Base-by-base conservation (phyloP, 116 monocot genomes). In the Iris pallida region DNA sequence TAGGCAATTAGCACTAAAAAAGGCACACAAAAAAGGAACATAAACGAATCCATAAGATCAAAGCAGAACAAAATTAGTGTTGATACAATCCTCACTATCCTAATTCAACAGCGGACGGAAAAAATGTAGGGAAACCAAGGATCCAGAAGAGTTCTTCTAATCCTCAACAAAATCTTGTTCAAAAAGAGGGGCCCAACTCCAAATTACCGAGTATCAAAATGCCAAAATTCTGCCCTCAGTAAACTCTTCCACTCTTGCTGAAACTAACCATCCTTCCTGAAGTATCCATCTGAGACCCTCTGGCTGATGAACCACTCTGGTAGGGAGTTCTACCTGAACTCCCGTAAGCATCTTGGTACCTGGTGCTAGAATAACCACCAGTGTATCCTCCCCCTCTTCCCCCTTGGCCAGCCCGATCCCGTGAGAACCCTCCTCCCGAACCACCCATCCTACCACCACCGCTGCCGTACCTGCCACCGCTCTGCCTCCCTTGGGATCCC, bases 201-300 rank as follows among this genome's bases (percentile, higher is more conserved):
- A 30, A 30, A 30, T 30, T 0, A 30, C 30, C 3, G 30, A 30
- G 30, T 30, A 30, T 30, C 30, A 30, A 30, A 30, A 30, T 30
- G 30, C 30, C 3, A 30, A 30, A 3, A 30, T 30, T 30, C 30
- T 30, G 30, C 30, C 30, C 3, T 30, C 30, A 30, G 3, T 15
- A 86, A 71, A 78, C 64, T 70, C 87, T 78, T 16, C 66, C 86
- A 20, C n/a, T 76, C 82, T 71, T 87, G 80, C 69, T 85, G 30
- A 94, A 79, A 68, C 57, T 81, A 6, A 94, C 94, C 94, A 94
- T 90, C 11, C 87, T 76, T 10, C 71, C 78, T 0, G 80, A 73
- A 6, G 73, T 65, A 12, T 83, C 90, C 19, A 61, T 54, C 71
- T 85, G 82, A 6, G 77, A 72, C 0, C 80, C 78, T 54, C 79